Evolutionary conservation across 148 eudicot species (phyloP), one percentile per base, ranked within the genome.

Genomic region (Nyssa sinensis): DNA sequence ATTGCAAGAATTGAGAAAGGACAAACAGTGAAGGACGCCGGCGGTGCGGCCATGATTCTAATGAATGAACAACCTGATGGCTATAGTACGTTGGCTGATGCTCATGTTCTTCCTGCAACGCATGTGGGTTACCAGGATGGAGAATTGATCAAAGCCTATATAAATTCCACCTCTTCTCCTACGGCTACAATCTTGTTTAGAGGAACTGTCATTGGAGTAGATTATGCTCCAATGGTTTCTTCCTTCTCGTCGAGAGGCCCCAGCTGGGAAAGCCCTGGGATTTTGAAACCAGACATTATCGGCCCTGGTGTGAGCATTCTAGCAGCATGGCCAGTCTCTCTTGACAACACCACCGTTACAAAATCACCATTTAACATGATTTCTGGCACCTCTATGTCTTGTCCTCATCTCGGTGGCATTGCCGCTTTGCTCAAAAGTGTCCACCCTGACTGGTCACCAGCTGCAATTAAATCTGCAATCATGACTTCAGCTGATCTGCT

Each of bases 381-480:
- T 5, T 81, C 84, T 0, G 84, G 87, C 7, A 84, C 87, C 25
- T 84, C 87, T 2, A 75, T 78, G 84, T 75, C 87, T 5, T 84
- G 87, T 67, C 84, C 87, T 30, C 87, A 84, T 57, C 78, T 84
- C 30, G 81, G 82, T 44, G 87, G 87, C 1, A 66, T 78, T 3
- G 87, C 82, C 1, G 80, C 82, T 2, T 74, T 84, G 71, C 73
- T 84, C 64, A 84, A 81, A 69, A 78, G 79, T 67, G 69, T 75
- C 24, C 87, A 84, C 31, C 87, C 87, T 27, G 64, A 71, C 59
- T 84, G 84, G 87, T 84, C 87, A 1, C 82, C 84, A 0, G 87
- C 87, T 7, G 87, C 78, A 2, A 82, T 82, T n/a, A 82, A 82
- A 33, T 82, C 85, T 0, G 85, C 85, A 0, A 82, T 82, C 74